Evolutionary conservation across 148 eudicot genomes (phyloP).

Genomic region (Nepenthes mirabilis): DNA sequence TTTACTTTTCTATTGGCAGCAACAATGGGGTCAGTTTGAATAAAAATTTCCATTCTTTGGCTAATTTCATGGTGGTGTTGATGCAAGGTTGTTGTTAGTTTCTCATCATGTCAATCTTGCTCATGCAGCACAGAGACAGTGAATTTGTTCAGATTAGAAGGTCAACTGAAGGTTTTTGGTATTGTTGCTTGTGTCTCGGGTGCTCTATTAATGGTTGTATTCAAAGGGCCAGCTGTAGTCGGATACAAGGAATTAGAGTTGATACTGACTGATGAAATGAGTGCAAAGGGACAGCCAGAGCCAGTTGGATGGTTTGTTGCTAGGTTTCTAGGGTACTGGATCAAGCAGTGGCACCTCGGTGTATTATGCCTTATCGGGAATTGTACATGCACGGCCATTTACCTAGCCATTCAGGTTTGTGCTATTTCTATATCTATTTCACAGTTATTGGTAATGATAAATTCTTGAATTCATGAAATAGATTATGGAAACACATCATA

Average conservation of each 20-base stretch:
- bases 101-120: slow-evolving; percentile 13
- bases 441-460: too few species aligned
- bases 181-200: slow-evolving; percentile 80
- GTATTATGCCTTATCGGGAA: slow-evolving; percentile 84
- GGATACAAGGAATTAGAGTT: slow-evolving; percentile 43
- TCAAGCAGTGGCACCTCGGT: slow-evolving; percentile 79
- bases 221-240: slow-evolving; percentile 66
- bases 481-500: too few species aligned
- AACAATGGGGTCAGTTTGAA: slow-evolving; percentile 69
- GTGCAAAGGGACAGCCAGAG: slow-evolving; percentile 69
- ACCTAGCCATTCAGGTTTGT: slow-evolving; percentile 82
- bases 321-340: slow-evolving; percentile 38
- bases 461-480: too few species aligned
- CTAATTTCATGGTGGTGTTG: background rate
- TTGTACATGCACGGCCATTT: slow-evolving; percentile 93
- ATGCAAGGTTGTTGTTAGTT: slow-evolving; percentile 1
- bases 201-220: slow-evolving; percentile 79
- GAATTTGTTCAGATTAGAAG: slow-evolving; percentile 60
- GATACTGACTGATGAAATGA: slow-evolving; percentile 31
- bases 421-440: background rate
- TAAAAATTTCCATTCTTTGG: slow-evolving; percentile 3
- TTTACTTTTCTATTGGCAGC: slow-evolving; percentile 80
- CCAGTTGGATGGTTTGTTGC: slow-evolving; percentile 69
- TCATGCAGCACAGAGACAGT: slow-evolving; percentile 87
- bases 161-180: slow-evolving; percentile 79